Conservation (phyloP, 345 rosid genomes). For the Corchorus capsularis region DNA sequence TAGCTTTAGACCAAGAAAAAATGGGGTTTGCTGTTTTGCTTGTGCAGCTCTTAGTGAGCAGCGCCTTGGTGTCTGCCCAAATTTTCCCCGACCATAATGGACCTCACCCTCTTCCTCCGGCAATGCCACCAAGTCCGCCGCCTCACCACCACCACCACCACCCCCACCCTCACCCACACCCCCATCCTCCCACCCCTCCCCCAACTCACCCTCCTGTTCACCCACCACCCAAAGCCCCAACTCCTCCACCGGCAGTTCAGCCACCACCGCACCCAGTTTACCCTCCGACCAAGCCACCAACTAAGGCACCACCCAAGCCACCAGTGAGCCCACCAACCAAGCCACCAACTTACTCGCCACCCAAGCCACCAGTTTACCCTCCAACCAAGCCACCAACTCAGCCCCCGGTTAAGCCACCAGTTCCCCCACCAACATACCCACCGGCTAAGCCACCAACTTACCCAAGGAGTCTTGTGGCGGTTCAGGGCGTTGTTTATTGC, state of each 20-base stretch:
- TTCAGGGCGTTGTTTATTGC: conserved; percentile 83
- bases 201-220: conserved; percentile 23
- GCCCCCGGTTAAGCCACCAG: conserved; percentile 24
- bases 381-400: conserved; percentile 22
- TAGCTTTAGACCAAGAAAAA: neutral
- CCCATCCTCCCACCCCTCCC: conserved; percentile 21
- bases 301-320: conserved; percentile 11
- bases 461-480: conserved; percentile 66
- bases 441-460: conserved; percentile 39
- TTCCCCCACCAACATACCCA: conserved; percentile 26
- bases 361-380: conserved; percentile 27
- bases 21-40: conserved; percentile 40
- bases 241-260: conserved; percentile 2
- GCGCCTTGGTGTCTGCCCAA: conserved; percentile 41
- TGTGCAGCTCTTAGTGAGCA: conserved; percentile 34
- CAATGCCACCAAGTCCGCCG: conserved; percentile 30
- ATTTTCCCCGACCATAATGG: conserved; percentile 26
- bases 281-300: conserved; percentile 20
- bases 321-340: conserved; percentile 24
- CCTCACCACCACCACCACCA: conserved; percentile 38
- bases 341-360: conserved; percentile 16
- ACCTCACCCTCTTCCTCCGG: conserved; percentile 31
- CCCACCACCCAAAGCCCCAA: conserved; percentile 30
- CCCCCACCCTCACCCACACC: conserved; percentile 22
- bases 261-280: conserved; percentile 11